A percentile compares a stretch with the other conserved stretches of the same genome.
Conservation (phyloP, 2,329 filamentous ascomycete species). For the Exophiala alcalophila region DNA sequence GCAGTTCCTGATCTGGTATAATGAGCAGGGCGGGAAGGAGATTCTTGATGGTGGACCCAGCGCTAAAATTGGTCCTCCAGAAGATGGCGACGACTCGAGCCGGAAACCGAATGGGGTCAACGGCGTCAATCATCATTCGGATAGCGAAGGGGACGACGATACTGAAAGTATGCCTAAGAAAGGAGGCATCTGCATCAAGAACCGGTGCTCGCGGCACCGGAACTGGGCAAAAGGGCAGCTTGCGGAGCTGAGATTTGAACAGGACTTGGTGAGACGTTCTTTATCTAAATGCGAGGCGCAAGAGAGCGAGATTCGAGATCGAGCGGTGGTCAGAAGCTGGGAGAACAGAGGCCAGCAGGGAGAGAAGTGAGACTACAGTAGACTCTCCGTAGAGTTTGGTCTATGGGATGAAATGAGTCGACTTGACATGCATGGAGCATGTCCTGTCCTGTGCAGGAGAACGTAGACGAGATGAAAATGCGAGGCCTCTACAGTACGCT, state of each 20-base stretch:
- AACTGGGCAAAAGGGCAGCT: slow-evolving; percentile 48
- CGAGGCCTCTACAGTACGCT: too few relatives aligned
- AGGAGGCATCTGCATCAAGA: slow-evolving; percentile 47
- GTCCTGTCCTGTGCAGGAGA: too few relatives aligned
- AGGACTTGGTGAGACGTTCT: slow-evolving; percentile 26
- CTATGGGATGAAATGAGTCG: too few relatives aligned
- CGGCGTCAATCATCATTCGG: slow-evolving; percentile 28
- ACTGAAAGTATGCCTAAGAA: slow-evolving; percentile 33
- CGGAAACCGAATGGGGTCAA: slow-evolving; percentile 31
- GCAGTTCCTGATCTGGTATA: slow-evolving; percentile 48
- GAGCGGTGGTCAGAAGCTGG: slow-evolving; percentile 26
- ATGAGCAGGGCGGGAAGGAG: slow-evolving; percentile 38
- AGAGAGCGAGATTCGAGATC: slow-evolving; percentile 22
- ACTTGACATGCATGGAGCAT: too few relatives aligned
- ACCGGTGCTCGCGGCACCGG: slow-evolving; percentile 48
- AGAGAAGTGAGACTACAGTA: too few relatives aligned
- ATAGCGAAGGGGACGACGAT: slow-evolving; percentile 38
- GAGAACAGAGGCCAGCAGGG: slow-evolving; percentile 21
- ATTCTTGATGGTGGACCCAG: slow-evolving; percentile 21
- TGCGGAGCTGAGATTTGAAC: slow-evolving; percentile 29
- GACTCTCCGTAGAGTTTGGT: too few relatives aligned
- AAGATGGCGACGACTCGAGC: slow-evolving; percentile 38
- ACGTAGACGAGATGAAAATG: too few relatives aligned
- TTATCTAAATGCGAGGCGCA: slow-evolving; percentile 19
- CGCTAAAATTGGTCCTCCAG: slow-evolving; percentile 34